Percentiles rank a stretch among this genome's conserved stretches.
These are phyloP conservation scores for Tolypocladium ovalisporum DNA, from an alignment of 2,329 filamentous ascomycete genomes.

Conservation along the genomic window DNA sequence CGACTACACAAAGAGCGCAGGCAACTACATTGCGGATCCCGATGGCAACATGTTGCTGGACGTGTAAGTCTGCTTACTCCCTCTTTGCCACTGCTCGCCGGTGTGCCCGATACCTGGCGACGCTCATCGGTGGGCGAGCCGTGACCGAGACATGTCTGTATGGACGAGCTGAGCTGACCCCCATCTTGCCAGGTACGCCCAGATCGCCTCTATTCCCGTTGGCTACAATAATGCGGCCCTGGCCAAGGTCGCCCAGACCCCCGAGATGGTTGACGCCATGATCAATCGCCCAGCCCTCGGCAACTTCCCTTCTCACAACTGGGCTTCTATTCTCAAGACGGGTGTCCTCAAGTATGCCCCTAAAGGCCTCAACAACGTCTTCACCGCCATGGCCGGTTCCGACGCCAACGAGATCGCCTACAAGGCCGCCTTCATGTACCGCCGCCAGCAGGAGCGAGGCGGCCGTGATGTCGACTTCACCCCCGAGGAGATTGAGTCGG, in stretches of 20 bases:
- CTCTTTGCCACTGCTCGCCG: neutral
- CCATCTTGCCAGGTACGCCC: constrained; percentile 53
- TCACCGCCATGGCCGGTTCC: constrained; percentile 80
- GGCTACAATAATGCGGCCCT: constrained; percentile 86
- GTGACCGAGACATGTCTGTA: neutral
- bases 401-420: constrained; percentile 92
- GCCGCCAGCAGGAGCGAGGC: constrained; percentile 69
- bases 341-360: constrained; percentile 77
- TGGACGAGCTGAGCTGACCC: neutral
- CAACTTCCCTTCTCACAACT: constrained; percentile 82
- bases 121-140: too few species aligned
- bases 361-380: constrained; percentile 76
- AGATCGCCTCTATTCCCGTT: constrained; percentile 86
- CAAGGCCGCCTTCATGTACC: constrained; percentile 94
- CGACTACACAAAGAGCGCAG: constrained; percentile 62
- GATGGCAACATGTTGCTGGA: constrained; percentile 66
- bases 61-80: constrained; percentile 37
- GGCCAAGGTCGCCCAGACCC: constrained; percentile 56
- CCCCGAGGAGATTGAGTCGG: constrained; percentile 58
- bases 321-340: constrained; percentile 67
- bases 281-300: constrained; percentile 85
- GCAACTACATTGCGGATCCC: constrained; percentile 71
- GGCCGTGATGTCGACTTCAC: constrained; percentile 70
- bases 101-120: neutral
- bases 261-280: constrained; percentile 68